Conservation (phyloP, 2,329 filamentous ascomycete species). For the Cyphellophora europaea region DNA sequence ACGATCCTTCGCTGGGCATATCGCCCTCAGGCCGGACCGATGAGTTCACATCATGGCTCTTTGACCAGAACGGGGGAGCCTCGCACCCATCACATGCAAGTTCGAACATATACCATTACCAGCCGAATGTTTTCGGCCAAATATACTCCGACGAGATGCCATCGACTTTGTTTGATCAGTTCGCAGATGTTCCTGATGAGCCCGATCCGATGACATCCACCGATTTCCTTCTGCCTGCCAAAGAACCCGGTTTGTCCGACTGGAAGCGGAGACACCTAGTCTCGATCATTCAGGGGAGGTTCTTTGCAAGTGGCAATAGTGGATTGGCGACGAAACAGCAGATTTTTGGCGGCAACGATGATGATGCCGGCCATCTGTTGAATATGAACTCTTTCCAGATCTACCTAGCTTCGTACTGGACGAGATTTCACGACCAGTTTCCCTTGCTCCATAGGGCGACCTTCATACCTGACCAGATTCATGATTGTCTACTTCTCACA, state of each 20-base stretch:
- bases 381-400: slow-evolving; percentile 1
- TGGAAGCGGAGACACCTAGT: slow-evolving; percentile 2
- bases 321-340: slow-evolving; percentile 24
- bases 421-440: slow-evolving; percentile 4
- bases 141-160: slow-evolving; percentile 18
- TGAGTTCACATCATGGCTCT: slow-evolving; percentile 3
- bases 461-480: slow-evolving; percentile 1
- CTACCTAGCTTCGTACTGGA: slow-evolving; percentile 2
- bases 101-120: slow-evolving; percentile 2
- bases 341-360: slow-evolving; percentile 2
- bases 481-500: slow-evolving; percentile 3
- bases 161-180: background rate
- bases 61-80: slow-evolving; percentile 2
- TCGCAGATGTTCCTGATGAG: background rate
- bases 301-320: slow-evolving; percentile 1
- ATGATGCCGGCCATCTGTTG: slow-evolving; percentile 1
- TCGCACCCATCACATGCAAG: no score
- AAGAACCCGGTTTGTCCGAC: background rate
- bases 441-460: slow-evolving; percentile 2
- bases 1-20: slow-evolving; percentile 1
- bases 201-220: slow-evolving; percentile 55
- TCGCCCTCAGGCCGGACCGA: slow-evolving; percentile 3
- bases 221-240: slow-evolving; percentile 38
- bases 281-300: slow-evolving; percentile 2
- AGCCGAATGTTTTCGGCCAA: slow-evolving; percentile 17